Percentiles rank a stretch among this genome's conserved stretches.
These are phyloP conservation scores for Lipomyces lipofer DNA, from an alignment of 805 yeast species.

Conservation along the genomic window DNA sequence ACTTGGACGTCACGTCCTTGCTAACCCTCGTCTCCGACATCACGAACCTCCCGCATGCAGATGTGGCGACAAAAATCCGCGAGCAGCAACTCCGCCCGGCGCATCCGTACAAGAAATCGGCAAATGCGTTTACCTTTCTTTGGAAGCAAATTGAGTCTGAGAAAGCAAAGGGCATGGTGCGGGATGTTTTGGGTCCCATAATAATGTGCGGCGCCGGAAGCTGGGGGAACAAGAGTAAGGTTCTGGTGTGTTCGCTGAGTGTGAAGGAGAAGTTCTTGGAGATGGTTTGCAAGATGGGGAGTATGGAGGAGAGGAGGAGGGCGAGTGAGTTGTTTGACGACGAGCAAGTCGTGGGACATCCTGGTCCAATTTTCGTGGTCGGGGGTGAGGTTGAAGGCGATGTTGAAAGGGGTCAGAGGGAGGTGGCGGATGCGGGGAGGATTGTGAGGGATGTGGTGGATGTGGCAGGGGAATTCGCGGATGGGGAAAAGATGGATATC, in stretches of 20 bases:
- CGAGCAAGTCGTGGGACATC: neutral
- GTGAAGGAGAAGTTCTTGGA: constrained; percentile 13
- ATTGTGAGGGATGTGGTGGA: constrained; percentile 1
- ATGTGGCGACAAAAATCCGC: constrained; percentile 1
- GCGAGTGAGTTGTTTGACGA: constrained; percentile 9
- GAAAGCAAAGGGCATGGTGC: neutral
- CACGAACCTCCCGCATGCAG: constrained; percentile 10
- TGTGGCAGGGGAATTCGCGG: neutral
- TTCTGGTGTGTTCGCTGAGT: constrained; percentile 6
- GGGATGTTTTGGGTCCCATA: neutral
- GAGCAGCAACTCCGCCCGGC: constrained; percentile 7
- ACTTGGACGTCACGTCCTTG: constrained; percentile 22
- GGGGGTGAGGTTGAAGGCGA: neutral
- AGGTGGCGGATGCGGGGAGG: constrained; percentile 2
- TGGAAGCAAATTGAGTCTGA: constrained; percentile 20
- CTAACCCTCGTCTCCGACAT: constrained; percentile 22
- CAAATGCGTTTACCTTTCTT: constrained; percentile 19
- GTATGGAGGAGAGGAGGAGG: constrained; percentile 14
- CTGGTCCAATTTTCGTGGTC: neutral
- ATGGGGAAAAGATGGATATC: neutral
- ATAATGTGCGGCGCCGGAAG: neutral
- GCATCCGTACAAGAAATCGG: constrained; percentile 13
- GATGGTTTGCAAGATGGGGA: constrained; percentile 22
- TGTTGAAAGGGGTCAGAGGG: neutral
- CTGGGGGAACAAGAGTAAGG: neutral